Conservation (phyloP, 73 alveolate genomes). For the Paramecium octaurelia region DNA sequence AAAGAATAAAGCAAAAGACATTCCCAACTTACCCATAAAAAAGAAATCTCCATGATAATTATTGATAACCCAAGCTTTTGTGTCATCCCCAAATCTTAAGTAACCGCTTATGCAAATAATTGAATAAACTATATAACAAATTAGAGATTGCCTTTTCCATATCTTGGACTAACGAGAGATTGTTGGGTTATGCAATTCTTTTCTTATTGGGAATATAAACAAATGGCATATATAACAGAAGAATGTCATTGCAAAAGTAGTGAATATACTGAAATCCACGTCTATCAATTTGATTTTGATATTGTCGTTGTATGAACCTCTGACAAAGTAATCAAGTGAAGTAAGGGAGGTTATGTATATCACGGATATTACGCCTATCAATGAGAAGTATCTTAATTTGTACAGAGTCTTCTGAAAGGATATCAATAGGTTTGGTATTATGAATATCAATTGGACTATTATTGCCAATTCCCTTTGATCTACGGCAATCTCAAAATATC, state of each 20-base stretch:
- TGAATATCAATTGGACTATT: background rate
- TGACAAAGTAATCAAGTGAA: background rate
- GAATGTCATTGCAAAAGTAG: conserved; percentile 40
- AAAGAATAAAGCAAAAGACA: conserved; percentile 8
- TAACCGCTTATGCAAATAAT: background rate
- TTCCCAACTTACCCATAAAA: conserved; percentile 15
- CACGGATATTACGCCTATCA: background rate
- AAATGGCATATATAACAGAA: conserved; percentile 18
- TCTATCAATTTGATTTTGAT: background rate
- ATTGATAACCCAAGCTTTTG: background rate
- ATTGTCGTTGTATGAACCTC: background rate
- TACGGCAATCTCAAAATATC: background rate
- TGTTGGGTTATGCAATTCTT: conserved; percentile 38
- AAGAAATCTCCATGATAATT: conserved; percentile 14
- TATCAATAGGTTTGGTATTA: background rate
- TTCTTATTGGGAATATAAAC: conserved; percentile 35
- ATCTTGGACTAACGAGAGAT: background rate
- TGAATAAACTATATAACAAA: background rate
- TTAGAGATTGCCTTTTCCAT: background rate
- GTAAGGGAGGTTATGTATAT: background rate
- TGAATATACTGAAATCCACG: background rate
- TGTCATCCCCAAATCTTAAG: background rate
- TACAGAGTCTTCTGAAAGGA: conserved; percentile 21
- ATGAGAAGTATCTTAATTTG: conserved; percentile 25
- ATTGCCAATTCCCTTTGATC: background rate